These are phyloP conservation scores for Pseudogymnoascus sp. DNA, from an alignment of 2,329 filamentous ascomycete species.

Conservation along the genomic window DNA sequence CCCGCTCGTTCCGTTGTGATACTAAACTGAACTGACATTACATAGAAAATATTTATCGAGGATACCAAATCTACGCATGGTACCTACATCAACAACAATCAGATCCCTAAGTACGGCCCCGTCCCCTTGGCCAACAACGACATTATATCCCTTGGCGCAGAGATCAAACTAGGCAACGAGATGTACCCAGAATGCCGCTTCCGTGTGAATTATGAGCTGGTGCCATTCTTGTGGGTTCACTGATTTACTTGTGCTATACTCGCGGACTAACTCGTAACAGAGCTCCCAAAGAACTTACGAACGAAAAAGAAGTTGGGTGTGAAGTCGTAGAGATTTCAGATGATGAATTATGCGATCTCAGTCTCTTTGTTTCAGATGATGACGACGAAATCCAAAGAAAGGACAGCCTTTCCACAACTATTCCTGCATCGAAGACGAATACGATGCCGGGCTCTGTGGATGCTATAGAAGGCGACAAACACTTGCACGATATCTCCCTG, in stretches of 20 bases:
- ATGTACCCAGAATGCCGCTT: conserved; percentile 28
- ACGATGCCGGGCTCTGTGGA: neutral
- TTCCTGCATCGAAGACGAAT: neutral
- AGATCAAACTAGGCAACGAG: conserved; percentile 42
- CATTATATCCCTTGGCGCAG: conserved; percentile 40
- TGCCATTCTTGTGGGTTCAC: conserved; percentile 23
- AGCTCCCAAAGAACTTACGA: neutral
- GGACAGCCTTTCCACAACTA: neutral
- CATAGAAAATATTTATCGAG: conserved; percentile 38
- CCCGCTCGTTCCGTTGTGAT: neutral
- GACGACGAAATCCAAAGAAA: neutral
- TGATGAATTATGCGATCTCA: neutral
- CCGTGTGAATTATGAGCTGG: conserved; percentile 19
- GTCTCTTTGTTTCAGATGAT: neutral
- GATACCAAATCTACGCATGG: conserved; percentile 57
- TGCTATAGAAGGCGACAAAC: neutral
- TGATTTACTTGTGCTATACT: neutral
- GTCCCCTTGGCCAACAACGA: conserved; percentile 31
- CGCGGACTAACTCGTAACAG: neutral
- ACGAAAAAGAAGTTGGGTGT: neutral
- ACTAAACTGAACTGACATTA: conserved; percentile 22
- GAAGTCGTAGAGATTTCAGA: neutral
- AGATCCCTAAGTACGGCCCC: conserved; percentile 28
- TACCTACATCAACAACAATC: conserved; percentile 45
- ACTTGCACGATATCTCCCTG: neutral